These are phyloP conservation scores for Phylloboletellus chloephorus DNA, from an alignment of 1,284 basidiomycete species.

Conservation along the genomic window DNA sequence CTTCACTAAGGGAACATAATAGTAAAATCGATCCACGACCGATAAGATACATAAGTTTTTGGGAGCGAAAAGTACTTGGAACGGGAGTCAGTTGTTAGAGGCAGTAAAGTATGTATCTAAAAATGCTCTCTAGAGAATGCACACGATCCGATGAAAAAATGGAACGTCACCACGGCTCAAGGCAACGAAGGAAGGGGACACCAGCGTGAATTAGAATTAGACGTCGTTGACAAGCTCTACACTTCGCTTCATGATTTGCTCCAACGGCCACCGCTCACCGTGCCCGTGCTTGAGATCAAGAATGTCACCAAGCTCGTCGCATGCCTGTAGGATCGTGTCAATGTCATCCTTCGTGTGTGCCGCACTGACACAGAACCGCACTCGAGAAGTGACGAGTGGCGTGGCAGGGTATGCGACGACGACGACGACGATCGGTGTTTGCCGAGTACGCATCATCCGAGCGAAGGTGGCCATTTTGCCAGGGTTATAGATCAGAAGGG, in stretches of 20 bases:
- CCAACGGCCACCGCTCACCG: constrained; percentile 76
- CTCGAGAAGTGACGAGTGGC: constrained; percentile 83
- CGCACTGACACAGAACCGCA: constrained; percentile 92
- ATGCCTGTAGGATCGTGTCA: constrained; percentile 81
- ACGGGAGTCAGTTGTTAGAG: constrained; percentile 13
- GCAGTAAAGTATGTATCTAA: constrained; percentile 25
- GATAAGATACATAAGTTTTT: constrained; percentile 27
- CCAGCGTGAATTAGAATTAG: constrained; percentile 16
- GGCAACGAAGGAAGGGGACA: not conserved
- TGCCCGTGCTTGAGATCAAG: constrained; percentile 81
- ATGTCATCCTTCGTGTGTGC: constrained; percentile 97
- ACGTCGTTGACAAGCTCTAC: constrained; percentile 77
- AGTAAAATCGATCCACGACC: too few relatives aligned
- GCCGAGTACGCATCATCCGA: constrained; percentile 80
- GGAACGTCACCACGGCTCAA: constrained; percentile 4
- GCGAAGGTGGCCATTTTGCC: constrained; percentile 90
- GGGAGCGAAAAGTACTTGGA: constrained; percentile 18
- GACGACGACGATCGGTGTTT: constrained; percentile 81
- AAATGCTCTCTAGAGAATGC: constrained; percentile 12
- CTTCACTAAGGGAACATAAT: too few relatives aligned
- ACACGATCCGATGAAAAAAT: constrained; percentile 2
- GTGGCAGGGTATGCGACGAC: constrained; percentile 93
- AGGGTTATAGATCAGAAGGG: constrained; percentile 89
- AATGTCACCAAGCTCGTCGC: constrained; percentile 87
- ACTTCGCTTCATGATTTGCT: constrained; percentile 72